Base-by-base conservation (phyloP, 345 rosid genomes). In the Citrus hindsii region DNA sequence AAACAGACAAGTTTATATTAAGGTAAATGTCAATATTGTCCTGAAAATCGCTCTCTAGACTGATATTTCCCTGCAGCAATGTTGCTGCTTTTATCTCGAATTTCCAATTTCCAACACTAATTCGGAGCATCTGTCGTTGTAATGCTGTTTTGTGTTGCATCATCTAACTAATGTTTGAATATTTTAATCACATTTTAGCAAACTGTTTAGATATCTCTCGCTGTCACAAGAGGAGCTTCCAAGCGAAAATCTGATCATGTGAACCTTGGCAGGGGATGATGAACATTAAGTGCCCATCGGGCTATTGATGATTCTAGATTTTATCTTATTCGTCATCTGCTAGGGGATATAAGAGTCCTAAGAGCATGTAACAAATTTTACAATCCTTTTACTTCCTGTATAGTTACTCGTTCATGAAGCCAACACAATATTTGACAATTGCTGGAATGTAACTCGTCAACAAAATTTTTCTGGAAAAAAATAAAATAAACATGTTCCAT, bases 211-310 rank as follows among this genome's bases (percentile, higher is more conserved):
- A 30, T 91, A 85, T 73, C 89, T 92, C 70, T 84, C 95, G 3
- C 97, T 91, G 12, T 90, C 97, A 4, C 86, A 90, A 0, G 95
- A 92, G 67, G 85, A 87, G 7, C 90, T 92, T 35, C 95, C 95
- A 0, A 85, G 97, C 79, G 89, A 89, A 79, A 80, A 88, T 74
- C 83, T 94, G 83, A 79, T 94, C 24, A 80, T 87, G 87, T 98
- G 97, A 75, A 88, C 95, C 55, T 82, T 94, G 85, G 82, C 92
- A 19, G 94, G 97, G 97, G 90, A 95, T 87, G 79, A 85, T 78
- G 69, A 24, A n/a, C 27, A 46, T 10, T 28, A 14, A n/a, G 10
- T 14, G 38, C 38, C 2, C 30, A 2, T 59, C 2, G 35, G 33
- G 33, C 9, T 63, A 63, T 28, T 10, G 3, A 1, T 33, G 16